phyloP scores from a whole-genome alignment of 2,329 filamentous ascomycete species.

The Talaromyces piceae region DNA sequence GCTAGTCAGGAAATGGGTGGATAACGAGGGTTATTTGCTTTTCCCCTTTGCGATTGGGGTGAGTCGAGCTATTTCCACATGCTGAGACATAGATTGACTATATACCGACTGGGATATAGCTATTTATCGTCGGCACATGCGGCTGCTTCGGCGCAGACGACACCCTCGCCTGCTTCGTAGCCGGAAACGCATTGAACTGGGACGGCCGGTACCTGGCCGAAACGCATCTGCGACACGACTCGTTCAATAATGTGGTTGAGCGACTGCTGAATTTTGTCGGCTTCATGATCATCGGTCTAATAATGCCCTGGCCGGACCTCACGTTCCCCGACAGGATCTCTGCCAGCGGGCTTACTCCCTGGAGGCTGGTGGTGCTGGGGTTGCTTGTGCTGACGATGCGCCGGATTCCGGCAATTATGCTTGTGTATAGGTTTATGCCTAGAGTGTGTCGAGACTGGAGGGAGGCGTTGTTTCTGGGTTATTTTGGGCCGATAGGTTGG shows the following conservation, averaged over 20 bases:
- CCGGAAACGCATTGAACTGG: conserved; percentile 56
- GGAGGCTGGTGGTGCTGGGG: conserved; percentile 46
- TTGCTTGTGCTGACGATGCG: conserved; percentile 48
- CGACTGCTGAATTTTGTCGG: conserved; percentile 54
- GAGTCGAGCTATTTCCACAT: conserved; percentile 10
- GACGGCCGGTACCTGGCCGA: conserved; percentile 53
- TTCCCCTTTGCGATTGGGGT: conserved; percentile 46
- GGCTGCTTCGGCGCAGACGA: conserved; percentile 54
- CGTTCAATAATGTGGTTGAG: conserved; percentile 53
- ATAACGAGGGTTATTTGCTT: conserved; percentile 48
- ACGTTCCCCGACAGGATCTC: conserved; percentile 38
- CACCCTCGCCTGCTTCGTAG: conserved; percentile 54
- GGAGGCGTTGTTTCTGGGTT: conserved; percentile 56
- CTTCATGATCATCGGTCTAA: conserved; percentile 53
- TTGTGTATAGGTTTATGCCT: conserved; percentile 51
- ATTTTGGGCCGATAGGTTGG: conserved; percentile 41
- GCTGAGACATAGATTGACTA: neutral
- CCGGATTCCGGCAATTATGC: conserved; percentile 50
- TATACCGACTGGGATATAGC: conserved; percentile 21
- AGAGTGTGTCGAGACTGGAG: conserved; percentile 46
- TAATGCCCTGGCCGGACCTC: conserved; percentile 51
- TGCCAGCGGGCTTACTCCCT: conserved; percentile 45
- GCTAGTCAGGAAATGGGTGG: conserved; percentile 46
- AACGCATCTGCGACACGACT: conserved; percentile 50
- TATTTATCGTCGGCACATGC: conserved; percentile 53